These are phyloP conservation scores for Epichloe typhina DNA, from an alignment of 2,329 filamentous ascomycete genomes.

Conservation along the genomic window DNA sequence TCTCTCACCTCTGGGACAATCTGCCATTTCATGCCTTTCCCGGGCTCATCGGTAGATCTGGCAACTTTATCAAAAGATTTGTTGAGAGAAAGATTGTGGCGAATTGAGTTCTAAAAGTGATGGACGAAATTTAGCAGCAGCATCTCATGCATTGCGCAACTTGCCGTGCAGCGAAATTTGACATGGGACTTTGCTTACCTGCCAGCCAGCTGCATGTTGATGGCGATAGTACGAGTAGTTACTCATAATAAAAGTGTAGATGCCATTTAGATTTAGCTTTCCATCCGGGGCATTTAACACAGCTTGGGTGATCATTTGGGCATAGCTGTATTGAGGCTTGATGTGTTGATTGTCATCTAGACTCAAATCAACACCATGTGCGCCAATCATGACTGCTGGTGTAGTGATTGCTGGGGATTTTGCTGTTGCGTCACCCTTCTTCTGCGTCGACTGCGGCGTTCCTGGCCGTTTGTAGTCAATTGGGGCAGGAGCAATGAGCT, in stretches of 20 bases:
- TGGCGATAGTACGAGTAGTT: constrained; percentile 90
- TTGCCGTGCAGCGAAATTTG: neutral
- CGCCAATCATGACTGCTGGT: constrained; percentile 23
- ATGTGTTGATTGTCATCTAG: constrained; percentile 76
- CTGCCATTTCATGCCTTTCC: constrained; percentile 99
- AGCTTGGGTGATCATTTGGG: constrained; percentile 91
- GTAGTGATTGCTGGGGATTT: constrained; percentile 23
- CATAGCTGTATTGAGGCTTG: constrained; percentile 93
- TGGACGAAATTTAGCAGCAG: neutral
- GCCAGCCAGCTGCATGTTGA: constrained; percentile 70
- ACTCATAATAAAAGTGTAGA: constrained; percentile 84
- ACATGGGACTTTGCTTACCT: constrained; percentile 39
- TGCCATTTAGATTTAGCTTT: constrained; percentile 80
- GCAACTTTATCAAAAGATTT: constrained; percentile 92
- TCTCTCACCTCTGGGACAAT: constrained; percentile 74
- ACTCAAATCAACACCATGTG: constrained; percentile 59
- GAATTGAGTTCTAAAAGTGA: constrained; percentile 66
- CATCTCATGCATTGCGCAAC: neutral
- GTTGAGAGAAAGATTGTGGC: constrained; percentile 90
- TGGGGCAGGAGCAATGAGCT: constrained; percentile 45
- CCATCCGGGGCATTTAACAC: constrained; percentile 79
- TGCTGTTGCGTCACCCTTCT: constrained; percentile 9
- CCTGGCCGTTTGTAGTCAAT: constrained; percentile 46
- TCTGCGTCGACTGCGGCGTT: constrained; percentile 40
- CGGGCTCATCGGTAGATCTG: constrained; percentile 83